Conservation (phyloP, 257 asterid species). For the Capsicum baccatum region DNA sequence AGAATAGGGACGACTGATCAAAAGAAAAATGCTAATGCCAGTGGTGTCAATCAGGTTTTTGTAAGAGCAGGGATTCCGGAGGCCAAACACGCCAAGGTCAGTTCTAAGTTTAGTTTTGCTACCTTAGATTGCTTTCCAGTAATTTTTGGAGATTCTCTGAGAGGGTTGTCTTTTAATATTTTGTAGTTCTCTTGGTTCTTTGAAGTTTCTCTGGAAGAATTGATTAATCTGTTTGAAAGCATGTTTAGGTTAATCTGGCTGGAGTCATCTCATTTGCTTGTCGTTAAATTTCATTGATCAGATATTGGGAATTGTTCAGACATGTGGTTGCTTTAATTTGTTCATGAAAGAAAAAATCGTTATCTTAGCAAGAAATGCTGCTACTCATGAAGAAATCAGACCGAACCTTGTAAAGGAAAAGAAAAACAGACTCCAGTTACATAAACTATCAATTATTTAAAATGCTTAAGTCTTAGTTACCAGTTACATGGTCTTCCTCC, state of each 20-base stretch:
- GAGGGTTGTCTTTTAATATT: background rate
- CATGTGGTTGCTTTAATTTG: background rate
- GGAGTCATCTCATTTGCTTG: background rate
- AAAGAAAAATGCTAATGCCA: background rate
- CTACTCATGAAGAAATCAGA: background rate
- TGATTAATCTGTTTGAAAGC: background rate
- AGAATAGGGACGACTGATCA: background rate
- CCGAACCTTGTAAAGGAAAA: background rate
- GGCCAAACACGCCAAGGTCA: conserved; percentile 32
- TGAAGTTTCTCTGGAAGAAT: background rate
- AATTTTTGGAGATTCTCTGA: background rate
- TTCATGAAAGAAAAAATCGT: background rate
- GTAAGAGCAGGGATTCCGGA: background rate
- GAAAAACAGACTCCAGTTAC: background rate
- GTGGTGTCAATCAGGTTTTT: background rate
- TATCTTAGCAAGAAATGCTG: background rate
- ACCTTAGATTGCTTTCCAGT: background rate
- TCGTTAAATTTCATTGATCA: background rate
- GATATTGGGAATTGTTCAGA: background rate
- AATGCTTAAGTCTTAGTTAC: background rate
- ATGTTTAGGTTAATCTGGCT: background rate
- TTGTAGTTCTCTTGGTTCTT: background rate
- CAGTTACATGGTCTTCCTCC: background rate
- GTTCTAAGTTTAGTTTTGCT: background rate
- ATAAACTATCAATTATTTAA: background rate